A percentile compares a stretch with the other conserved stretches of the same genome.
Conservation (phyloP, 176 grass and related monocot species). For the Leersia perrieri region DNA sequence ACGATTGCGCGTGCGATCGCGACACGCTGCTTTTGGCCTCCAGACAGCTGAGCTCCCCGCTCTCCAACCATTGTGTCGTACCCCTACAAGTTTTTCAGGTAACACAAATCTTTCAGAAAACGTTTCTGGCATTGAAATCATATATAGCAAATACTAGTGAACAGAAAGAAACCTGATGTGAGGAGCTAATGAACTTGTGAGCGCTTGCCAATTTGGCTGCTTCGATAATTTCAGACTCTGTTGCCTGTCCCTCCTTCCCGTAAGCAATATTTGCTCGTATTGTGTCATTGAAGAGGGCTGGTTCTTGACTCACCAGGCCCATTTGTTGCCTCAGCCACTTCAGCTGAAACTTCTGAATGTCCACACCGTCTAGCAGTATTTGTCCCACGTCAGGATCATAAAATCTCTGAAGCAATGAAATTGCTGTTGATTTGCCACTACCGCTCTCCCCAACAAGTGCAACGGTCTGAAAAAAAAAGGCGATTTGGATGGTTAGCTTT, state of each 20-base stretch:
- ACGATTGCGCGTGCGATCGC: conserved; percentile 85
- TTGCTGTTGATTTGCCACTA: conserved; percentile 92
- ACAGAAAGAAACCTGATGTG: conserved; percentile 49
- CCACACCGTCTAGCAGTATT: conserved; percentile 81
- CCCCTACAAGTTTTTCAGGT: conserved; percentile 56
- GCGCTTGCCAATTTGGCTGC: conserved; percentile 86
- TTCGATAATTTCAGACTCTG: conserved; percentile 69
- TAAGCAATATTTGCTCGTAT: conserved; percentile 91
- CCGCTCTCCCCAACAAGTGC: conserved; percentile 96
- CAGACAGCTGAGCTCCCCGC: conserved; percentile 82
- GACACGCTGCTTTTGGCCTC: conserved; percentile 92
- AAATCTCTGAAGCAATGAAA: conserved; percentile 88
- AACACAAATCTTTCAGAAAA: conserved; percentile 14
- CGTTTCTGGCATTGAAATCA: neutral
- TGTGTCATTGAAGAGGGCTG: conserved; percentile 83
- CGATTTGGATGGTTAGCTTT: conserved; percentile 28
- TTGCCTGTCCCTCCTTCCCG: conserved; percentile 80
- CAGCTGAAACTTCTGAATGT: conserved; percentile 86
- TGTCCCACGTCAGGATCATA: conserved; percentile 80
- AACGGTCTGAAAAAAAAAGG: conserved; percentile 76
- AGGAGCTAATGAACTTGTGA: conserved; percentile 85
- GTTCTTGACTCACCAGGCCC: conserved; percentile 98
- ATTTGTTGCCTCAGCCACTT: conserved; percentile 95
- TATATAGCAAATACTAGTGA: conserved; percentile 6
- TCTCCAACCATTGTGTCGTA: conserved; percentile 92